phyloP scores from a whole-genome alignment of 2,329 filamentous ascomycete genomes.

The Hysterium pulicare region DNA sequence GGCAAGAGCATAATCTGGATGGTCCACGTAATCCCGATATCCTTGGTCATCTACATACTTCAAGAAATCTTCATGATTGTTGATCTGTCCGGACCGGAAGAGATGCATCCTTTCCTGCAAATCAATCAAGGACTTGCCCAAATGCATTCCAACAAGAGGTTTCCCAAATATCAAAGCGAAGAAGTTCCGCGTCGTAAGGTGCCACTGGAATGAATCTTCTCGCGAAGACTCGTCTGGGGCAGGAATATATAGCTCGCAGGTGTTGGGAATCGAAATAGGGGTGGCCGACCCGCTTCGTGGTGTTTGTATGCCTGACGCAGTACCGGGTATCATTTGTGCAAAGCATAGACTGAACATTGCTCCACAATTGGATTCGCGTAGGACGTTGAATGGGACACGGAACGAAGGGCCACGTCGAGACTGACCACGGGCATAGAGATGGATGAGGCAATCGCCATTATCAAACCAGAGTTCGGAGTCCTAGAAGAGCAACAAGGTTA shows the following conservation, averaged over 20 bases:
- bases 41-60: constrained; percentile 66
- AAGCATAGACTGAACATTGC: constrained; percentile 54
- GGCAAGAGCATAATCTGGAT: constrained; percentile 66
- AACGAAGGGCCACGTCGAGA: constrained; percentile 67
- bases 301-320: constrained; percentile 7
- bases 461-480: constrained; percentile 69
- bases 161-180: constrained; percentile 67
- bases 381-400: constrained; percentile 56
- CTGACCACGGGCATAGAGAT: constrained; percentile 64
- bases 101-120: constrained; percentile 65
- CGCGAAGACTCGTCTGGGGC: constrained; percentile 54
- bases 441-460: constrained; percentile 65
- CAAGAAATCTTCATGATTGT: constrained; percentile 61
- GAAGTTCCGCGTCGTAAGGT: constrained; percentile 69
- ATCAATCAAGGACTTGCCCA: constrained; percentile 62
- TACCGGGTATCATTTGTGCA: constrained; percentile 26
- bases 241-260: constrained; percentile 65
- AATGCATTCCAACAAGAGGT: constrained; percentile 64
- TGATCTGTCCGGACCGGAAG: constrained; percentile 52
- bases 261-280: constrained; percentile 28
- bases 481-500: constrained; percentile 40
- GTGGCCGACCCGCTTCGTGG: constrained; percentile 37
- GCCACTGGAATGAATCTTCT: constrained; percentile 58
- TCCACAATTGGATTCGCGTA: constrained; percentile 58
- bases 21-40: constrained; percentile 64